Conservation (phyloP, 768 basidiomycete genomes). For the Suillus subaureus region DNA sequence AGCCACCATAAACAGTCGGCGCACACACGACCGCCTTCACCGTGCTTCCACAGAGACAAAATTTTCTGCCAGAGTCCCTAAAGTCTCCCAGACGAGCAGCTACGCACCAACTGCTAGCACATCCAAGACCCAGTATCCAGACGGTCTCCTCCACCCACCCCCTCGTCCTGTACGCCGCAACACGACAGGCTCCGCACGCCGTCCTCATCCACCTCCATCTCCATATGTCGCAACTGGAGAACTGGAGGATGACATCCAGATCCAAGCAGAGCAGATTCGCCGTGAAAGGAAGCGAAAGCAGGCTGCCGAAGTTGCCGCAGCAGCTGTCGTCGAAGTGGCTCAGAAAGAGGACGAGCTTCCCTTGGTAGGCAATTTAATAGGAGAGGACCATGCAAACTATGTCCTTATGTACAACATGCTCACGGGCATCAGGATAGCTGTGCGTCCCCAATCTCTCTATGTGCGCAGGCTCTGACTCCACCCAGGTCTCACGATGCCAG, state of each 20-base stretch:
- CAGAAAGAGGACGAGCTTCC: constrained; percentile 51
- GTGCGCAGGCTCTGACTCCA: constrained; percentile 17
- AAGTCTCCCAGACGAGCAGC: constrained; percentile 20
- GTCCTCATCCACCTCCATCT: constrained; percentile 30
- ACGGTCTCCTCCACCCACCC: constrained; percentile 58
- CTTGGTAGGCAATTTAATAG: constrained; percentile 92
- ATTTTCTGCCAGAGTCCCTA: constrained; percentile 31
- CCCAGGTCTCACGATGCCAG: constrained; percentile 90
- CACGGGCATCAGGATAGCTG: constrained; percentile 95
- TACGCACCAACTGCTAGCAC: constrained; percentile 25
- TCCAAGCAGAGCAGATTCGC: constrained; percentile 87
- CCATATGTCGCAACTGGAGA: constrained; percentile 44
- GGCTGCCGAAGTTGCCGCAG: constrained; percentile 64
- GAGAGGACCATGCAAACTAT: constrained; percentile 98
- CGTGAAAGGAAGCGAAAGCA: constrained; percentile 79
- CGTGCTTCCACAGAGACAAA: constrained; percentile 57
- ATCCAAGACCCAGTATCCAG: constrained; percentile 34
- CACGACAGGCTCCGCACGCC: constrained; percentile 62
- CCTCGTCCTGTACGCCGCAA: constrained; percentile 60
- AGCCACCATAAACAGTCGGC: constrained; percentile 24
- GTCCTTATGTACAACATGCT: constrained; percentile 99
- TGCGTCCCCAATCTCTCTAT: constrained; percentile 40
- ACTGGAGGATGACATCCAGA: constrained; percentile 66
- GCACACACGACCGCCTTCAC: constrained; percentile 35
- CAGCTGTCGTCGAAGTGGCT: constrained; percentile 35